Percentiles rank a stretch among this genome's conserved stretches.
Conservation (phyloP, 2,329 filamentous ascomycete genomes). For the Neoascochyta sp. region DNA sequence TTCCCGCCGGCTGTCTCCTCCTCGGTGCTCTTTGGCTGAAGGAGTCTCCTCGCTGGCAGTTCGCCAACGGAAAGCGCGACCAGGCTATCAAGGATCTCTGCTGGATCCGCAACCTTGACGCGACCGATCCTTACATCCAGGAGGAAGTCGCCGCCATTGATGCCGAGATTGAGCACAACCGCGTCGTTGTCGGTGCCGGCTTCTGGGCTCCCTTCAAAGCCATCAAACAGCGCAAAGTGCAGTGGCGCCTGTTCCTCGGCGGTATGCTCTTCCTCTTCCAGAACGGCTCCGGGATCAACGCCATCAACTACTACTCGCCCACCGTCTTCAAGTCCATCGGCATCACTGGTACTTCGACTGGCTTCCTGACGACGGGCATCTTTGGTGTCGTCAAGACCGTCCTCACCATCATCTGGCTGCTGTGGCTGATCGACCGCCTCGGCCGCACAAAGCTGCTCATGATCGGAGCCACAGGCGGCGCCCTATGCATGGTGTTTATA, state of each 20-base stretch:
- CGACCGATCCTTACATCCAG: constrained; percentile 62
- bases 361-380: constrained; percentile 67
- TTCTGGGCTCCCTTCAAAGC: constrained; percentile 59
- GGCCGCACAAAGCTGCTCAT: constrained; percentile 63
- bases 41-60: constrained; percentile 46
- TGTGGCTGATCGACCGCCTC: constrained; percentile 64
- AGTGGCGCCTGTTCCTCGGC: constrained; percentile 70
- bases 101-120: constrained; percentile 61
- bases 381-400: constrained; percentile 73
- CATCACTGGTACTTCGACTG: constrained; percentile 56
- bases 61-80: constrained; percentile 41
- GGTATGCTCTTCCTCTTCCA: constrained; percentile 75
- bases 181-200: constrained; percentile 60
- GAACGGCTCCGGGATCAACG: constrained; percentile 73
- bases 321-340: constrained; percentile 66
- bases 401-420: constrained; percentile 65
- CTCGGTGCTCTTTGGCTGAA: constrained; percentile 43
- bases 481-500: constrained; percentile 62
- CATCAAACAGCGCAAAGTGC: constrained; percentile 49
- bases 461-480: constrained; percentile 60
- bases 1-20: constrained; percentile 60
- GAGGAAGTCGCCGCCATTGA: constrained; percentile 72
- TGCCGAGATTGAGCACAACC: constrained; percentile 63
- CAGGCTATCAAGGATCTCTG: constrained; percentile 46
- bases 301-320: constrained; percentile 70